Percentiles rank a stretch among this genome's conserved stretches.
phyloP scores from a whole-genome alignment of 2,329 filamentous ascomycete genomes.

The Fusarium equiseti region DNA sequence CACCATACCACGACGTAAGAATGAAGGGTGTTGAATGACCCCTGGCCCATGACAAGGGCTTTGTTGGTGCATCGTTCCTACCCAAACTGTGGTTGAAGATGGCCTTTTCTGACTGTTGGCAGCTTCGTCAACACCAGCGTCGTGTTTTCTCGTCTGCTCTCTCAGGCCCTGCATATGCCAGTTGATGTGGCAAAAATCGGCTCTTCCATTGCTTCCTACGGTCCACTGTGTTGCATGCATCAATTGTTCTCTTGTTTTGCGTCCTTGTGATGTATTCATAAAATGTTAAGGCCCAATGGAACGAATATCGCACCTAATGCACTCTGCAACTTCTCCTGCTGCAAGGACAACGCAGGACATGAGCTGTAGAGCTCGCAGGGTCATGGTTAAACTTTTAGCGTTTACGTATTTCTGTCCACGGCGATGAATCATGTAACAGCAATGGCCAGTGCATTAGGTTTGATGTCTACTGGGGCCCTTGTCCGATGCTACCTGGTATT shows the following conservation, averaged over 20 bases:
- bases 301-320: not conserved
- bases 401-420: constrained; percentile 8
- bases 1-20: constrained; percentile 6
- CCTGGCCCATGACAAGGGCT: constrained; percentile 41
- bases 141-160: constrained; percentile 42
- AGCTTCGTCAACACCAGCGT: constrained; percentile 16
- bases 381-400: not conserved
- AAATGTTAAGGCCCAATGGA: constrained; percentile 11
- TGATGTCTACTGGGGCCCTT: constrained; percentile 34
- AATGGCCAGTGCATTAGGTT: constrained; percentile 29
- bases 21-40: constrained; percentile 43
- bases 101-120: constrained; percentile 19
- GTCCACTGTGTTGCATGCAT: constrained; percentile 40
- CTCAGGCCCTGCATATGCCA: constrained; percentile 44
- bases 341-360: constrained; percentile 19
- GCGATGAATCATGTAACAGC: constrained; percentile 26
- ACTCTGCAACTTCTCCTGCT: constrained; percentile 3
- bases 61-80: constrained; percentile 13
- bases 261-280: not conserved
- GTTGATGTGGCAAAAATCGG: constrained; percentile 47
- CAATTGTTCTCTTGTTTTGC: constrained; percentile 2
- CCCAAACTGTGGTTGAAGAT: constrained; percentile 18
- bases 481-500: constrained; percentile 35
- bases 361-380: not conserved
- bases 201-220: constrained; percentile 30